Evolutionary conservation across 768 basidiomycete genomes (phyloP).

Genomic region (Gautieria morchelliformis): DNA sequence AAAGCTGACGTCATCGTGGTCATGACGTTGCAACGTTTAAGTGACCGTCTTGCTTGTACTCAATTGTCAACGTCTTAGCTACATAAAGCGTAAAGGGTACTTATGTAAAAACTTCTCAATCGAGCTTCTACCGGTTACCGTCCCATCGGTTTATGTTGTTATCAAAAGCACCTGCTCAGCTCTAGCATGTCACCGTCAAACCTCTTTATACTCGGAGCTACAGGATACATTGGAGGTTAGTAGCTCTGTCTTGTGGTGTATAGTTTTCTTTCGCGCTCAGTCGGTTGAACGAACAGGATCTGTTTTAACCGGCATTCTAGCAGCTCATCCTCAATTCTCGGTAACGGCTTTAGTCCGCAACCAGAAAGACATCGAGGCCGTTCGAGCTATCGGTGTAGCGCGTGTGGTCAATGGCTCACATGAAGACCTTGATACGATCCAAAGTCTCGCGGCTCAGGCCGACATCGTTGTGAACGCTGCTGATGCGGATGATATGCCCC

Average conservation of each 20-base stretch:
- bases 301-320: background rate
- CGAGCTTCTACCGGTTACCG: too few species aligned
- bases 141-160: too few species aligned
- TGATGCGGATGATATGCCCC: constrained; percentile 17
- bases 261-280: background rate
- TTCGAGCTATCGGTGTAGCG: background rate
- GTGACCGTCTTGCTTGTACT: too few species aligned
- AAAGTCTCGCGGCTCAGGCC: background rate
- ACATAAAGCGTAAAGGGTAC: too few species aligned
- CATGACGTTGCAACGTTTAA: too few species aligned
- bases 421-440: constrained; percentile 5
- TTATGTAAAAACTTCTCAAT: too few species aligned
- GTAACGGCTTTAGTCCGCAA: constrained; percentile 7
- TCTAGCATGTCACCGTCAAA: background rate
- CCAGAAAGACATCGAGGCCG: background rate
- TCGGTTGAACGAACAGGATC: background rate
- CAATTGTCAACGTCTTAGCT: too few species aligned
- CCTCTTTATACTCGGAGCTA: constrained; percentile 3
- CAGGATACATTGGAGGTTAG: constrained; percentile 9
- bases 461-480: constrained; percentile 19
- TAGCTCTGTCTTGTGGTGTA: background rate
- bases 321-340: background rate
- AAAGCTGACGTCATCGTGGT: too few species aligned
- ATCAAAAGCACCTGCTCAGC: background rate
- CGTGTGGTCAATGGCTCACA: constrained; percentile 1